Percentiles rank a stretch among this genome's conserved stretches.
phyloP scores from a whole-genome alignment of 129 eudicot species.

The Lactuca saligna region DNA sequence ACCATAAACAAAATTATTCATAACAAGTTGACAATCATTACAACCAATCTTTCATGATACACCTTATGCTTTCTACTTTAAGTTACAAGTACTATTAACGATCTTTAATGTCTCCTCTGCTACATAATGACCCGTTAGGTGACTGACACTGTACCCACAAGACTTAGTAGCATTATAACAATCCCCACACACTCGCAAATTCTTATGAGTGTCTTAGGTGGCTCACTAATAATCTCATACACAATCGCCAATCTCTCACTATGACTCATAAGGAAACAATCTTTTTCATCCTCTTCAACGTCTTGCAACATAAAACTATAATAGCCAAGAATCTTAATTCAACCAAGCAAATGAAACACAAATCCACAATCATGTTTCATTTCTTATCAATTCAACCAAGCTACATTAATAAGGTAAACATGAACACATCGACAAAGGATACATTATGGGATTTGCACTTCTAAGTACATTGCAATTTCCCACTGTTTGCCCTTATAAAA shows the following conservation, averaged over 20 bases:
- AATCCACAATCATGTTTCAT: not conserved
- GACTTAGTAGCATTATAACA: constrained; percentile 73
- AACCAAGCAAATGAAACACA: not conserved
- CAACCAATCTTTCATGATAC: too few relatives aligned
- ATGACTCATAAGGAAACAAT: constrained; percentile 66
- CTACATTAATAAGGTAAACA: not conserved
- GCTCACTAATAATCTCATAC: constrained; percentile 66
- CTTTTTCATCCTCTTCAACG: constrained; percentile 94
- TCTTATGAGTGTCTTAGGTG: constrained; percentile 62
- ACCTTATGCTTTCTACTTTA: too few relatives aligned
- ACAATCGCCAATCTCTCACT: constrained; percentile 88
- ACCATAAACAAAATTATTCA: not conserved
- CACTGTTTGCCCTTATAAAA: too few relatives aligned
- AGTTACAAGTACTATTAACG: too few relatives aligned
- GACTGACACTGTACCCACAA: too few relatives aligned
- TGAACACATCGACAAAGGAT: too few relatives aligned
- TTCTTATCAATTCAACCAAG: not conserved
- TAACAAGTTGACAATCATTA: too few relatives aligned
- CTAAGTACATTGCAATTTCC: too few relatives aligned
- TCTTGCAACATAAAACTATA: constrained; percentile 84
- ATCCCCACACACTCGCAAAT: constrained; percentile 89
- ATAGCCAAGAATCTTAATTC: constrained; percentile 70
- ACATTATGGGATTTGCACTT: too few relatives aligned
- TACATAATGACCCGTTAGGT: too few relatives aligned
- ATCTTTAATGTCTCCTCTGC: too few relatives aligned